Evolutionary conservation across 1,284 basidiomycete genomes (phyloP), one percentile per base, ranked within the genome.

Genomic region (Exsudoporus floridanus): DNA sequence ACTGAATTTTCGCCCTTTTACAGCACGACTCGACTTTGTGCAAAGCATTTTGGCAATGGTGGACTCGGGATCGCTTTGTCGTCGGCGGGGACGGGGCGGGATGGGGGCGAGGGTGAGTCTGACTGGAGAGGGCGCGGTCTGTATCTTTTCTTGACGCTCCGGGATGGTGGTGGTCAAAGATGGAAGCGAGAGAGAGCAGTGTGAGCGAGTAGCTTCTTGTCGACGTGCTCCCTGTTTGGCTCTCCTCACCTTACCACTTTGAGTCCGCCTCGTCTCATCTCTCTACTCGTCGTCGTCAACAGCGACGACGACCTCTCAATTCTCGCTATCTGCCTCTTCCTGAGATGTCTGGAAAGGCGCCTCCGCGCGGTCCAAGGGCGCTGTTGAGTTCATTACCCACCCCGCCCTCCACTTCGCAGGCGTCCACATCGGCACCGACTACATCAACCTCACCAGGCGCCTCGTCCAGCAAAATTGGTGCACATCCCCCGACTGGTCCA

Each of bases 301-400:
- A 46, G 46, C 62, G 62, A 42, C 65, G 61, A 52, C 53, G 49
- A 52, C 56, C 23, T 40, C 35, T 19, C 18, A 47, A 46, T 28
- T 46, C 2, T 46, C 45, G 7, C 45, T 34, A 48, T 47, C 16
- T 14, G 43, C 31, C 19, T 37, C 13, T 37, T 18, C 35, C 33
- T 50, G 31, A 53, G 42, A 84, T 89, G 86, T 87, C 86, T 68
- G 84, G 86, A 63, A 88, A 85, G 74, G 82, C 79, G 48, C 86
- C 86, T 61, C 86, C 86, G 59, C 80, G 76, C 61, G 86, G 86
- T 54, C 86, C 86, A 48, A 74, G 86, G 56, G 86, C 86, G 40
- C 74, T 89, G 55, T 63, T 83, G 52, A 78, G 76, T 58, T 73
- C 77, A 37, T 54, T 78, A 18, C 70, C 70, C 50, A 62, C 62